Evolutionary conservation across 1,139 yeast species (phyloP).

Genomic region (Pichia sp.): DNA sequence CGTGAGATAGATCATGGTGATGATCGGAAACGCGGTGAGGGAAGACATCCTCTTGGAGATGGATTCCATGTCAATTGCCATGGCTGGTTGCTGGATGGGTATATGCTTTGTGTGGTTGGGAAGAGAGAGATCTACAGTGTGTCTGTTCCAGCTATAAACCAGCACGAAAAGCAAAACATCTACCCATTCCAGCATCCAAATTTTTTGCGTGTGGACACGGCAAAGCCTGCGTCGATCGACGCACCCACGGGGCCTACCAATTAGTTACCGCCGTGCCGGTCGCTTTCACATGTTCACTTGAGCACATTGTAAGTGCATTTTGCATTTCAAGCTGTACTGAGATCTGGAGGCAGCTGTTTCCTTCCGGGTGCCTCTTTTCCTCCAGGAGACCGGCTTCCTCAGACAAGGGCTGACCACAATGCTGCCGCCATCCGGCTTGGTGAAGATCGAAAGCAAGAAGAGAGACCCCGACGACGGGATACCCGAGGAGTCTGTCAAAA

Average conservation of each 20-base stretch:
- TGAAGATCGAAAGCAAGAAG: not conserved
- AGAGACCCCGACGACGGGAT: not conserved
- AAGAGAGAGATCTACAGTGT: not conserved
- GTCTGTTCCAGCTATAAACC: too few species aligned
- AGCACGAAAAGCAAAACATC: too few species aligned
- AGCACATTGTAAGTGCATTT: not conserved
- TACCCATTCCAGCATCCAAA: too few species aligned
- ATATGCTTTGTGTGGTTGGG: too few species aligned
- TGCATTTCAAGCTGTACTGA: not conserved
- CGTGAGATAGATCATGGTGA: slow-evolving; percentile 19
- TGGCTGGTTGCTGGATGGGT: slow-evolving; percentile 1
- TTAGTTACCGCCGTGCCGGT: not conserved
- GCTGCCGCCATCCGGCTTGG: not conserved
- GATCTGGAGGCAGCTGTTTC: not conserved
- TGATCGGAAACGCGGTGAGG: slow-evolving; percentile 9
- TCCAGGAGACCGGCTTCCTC: too few species aligned
- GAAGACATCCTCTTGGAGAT: not conserved
- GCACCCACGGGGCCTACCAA: not conserved
- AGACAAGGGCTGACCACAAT: not conserved
- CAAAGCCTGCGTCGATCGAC: not conserved
- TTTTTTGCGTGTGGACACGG: too few species aligned
- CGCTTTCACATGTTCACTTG: not conserved
- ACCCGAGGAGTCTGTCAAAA: not conserved
- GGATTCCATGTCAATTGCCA: slow-evolving; percentile 8
- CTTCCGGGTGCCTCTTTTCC: not conserved